Conservation (phyloP, 495 filamentous ascomycete species). For the Annulohypoxylon maeteangense region DNA sequence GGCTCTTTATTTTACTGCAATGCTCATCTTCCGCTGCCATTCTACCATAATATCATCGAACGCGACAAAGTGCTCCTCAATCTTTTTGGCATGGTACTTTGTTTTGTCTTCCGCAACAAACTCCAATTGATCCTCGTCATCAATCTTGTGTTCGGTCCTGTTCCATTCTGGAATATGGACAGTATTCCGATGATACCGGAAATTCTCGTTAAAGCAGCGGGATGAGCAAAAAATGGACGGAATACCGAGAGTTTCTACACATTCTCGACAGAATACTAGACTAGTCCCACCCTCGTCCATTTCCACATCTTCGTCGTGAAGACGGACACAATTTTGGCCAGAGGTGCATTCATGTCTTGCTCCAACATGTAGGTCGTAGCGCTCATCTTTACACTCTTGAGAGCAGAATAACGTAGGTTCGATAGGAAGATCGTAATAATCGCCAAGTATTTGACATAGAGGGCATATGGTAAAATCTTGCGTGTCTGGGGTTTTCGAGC, state of each 20-base stretch:
- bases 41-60: conserved; percentile 45
- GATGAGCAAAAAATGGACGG: conserved; percentile 54
- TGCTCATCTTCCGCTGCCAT: conserved; percentile 52
- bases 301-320: conserved; percentile 37
- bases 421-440: conserved; percentile 40
- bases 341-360: conserved; percentile 43
- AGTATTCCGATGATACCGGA: conserved; percentile 53
- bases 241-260: conserved; percentile 47
- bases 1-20: conserved; percentile 13
- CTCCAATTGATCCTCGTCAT: conserved; percentile 47
- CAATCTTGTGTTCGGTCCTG: conserved; percentile 30
- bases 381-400: conserved; percentile 51
- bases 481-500: conserved; percentile 42
- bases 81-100: conserved; percentile 48
- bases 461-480: conserved; percentile 51
- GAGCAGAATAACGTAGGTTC: conserved; percentile 57
- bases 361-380: conserved; percentile 47
- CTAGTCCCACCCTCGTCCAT: conserved; percentile 37
- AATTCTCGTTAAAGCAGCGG: conserved; percentile 53
- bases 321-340: conserved; percentile 36
- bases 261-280: conserved; percentile 55
- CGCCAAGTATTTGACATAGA: conserved; percentile 53
- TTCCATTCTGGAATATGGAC: conserved; percentile 52
- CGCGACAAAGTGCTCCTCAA: conserved; percentile 43
- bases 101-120: conserved; percentile 43